Base-by-base conservation (phyloP, 1,284 basidiomycete genomes). In the Malassezia equina region DNA sequence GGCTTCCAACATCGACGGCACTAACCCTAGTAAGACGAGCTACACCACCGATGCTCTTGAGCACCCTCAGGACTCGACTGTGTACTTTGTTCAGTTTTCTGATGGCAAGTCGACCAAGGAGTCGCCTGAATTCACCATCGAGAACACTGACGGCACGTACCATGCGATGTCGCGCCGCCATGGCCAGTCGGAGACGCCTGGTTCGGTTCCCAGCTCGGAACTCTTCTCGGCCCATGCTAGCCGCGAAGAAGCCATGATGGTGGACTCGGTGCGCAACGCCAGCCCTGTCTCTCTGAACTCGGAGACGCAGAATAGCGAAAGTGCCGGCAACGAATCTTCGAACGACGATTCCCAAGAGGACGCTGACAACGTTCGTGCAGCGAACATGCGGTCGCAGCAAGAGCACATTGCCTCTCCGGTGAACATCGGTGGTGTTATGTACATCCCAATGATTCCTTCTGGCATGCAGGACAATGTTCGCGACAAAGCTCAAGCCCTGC, bases 101-200 rank as follows among this genome's bases (percentile, higher is more conserved):
- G 32, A 57, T 34, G 54, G 48, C 2, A 19, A 48, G 23, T 4
- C 29, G 13, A 47, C 47, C 39, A 47, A 52, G 51, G 24, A 42
- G 23, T 57, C 55, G 44, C 55, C 47, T n/a, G 8, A 47, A 28
- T 57, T 57, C 29, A 32, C 33, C 25, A 52, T 57, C 19, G 52
- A 49, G 42, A 39, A 49, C 24, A 27, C 19, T 17, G 43, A 49
- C 46, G 31, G 36, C 51, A 21, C 24, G 39, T 49, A 41, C 47
- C 9, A 25, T 4, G 28, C 17, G 32, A 24, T 33, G n/a, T 34
- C 41, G 9, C 19, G 15, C 11, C 53, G 53, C 11, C 41, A 45
- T 40, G 44, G 11, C 8, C 7, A 33, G 32, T 34, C 46, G 23
- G 31, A 48, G 19, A 9, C 32, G 2, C 9, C 19, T 36, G 31